A percentile compares a stretch with the other conserved stretches of the same genome.
These are phyloP conservation scores for Posidonia australis DNA, from an alignment of 106 monocot genomes.

Conservation along the genomic window DNA sequence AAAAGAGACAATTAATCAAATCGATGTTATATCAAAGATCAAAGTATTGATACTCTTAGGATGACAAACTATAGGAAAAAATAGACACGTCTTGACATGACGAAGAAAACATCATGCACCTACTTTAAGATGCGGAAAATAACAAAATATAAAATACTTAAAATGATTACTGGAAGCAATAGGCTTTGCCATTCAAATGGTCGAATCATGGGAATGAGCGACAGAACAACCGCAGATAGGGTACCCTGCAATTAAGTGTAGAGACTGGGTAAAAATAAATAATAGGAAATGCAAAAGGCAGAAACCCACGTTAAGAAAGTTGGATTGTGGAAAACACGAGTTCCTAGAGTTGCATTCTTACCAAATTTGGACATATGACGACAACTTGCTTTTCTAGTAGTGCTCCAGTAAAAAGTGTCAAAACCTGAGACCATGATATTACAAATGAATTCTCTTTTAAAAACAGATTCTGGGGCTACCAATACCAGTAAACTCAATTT, in stretches of 20 bases:
- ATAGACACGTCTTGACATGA: too few relatives aligned
- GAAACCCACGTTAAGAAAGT: not conserved
- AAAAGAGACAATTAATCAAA: too few relatives aligned
- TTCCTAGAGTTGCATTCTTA: constrained; percentile 7
- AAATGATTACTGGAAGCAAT: constrained; percentile 75
- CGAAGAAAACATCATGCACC: not conserved
- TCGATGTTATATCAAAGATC: too few relatives aligned
- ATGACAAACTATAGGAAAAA: too few relatives aligned
- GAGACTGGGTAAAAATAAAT: not conserved
- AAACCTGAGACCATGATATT: constrained; percentile 39
- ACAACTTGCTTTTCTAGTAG: constrained; percentile 87
- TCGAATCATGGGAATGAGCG: constrained; percentile 79
- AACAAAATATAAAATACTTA: not conserved
- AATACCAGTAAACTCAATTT: not conserved
- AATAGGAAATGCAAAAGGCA: not conserved
- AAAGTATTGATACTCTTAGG: too few relatives aligned
- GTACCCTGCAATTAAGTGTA: constrained; percentile 47
- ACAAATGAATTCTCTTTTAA: not conserved
- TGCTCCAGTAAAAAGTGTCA: constrained; percentile 68
- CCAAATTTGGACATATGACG: constrained; percentile 86
- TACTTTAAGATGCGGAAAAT: not conserved
- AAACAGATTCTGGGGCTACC: not conserved
- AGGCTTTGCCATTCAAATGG: constrained; percentile 98
- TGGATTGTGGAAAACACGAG: not conserved
- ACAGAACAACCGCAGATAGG: constrained; percentile 69